Base-by-base conservation (phyloP, 208 protist species). In the Vickermania ingenoplastis region DNA sequence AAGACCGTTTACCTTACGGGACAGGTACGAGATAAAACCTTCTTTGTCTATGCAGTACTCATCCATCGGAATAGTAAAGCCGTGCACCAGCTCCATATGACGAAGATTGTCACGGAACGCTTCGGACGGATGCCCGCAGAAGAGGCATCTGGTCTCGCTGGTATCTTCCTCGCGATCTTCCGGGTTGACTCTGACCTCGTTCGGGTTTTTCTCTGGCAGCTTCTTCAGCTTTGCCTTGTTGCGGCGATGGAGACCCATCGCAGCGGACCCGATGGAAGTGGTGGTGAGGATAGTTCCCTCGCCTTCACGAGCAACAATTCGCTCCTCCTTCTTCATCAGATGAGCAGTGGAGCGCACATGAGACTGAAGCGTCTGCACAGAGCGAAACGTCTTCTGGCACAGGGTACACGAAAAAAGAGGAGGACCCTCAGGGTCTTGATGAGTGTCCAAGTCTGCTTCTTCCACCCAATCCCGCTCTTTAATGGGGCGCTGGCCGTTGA, bases 321-420 rank as follows among this genome's bases (percentile, higher is more conserved):
- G 89, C 74, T 95, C 63, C 73, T 95, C 86, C 73, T 95, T 95
- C 41, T 80, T 83, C 60, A 95, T 90, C 23, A 95, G 69, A 65
- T 95, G 89, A 0, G 89, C 86, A 22, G 83, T 95, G 22, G 89
- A 95, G 69, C 84, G 83, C 28, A 95, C 72, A 67, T 95, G 89
- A 2, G 86, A 75, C 71, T 95, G 89, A 23, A 95, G 78, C 5
- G 89, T 95, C 58, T 92, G 89, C 31, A 92, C 84, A 1, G 79
- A 92, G 55, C 73, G 86, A 56, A 95, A 95, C 1, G 77, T 82
- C 62, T 95, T 95, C 54, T 90, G 90, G 81, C 89, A 95, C 54
- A 95, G 75, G 22, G 83, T 95, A 75, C 89, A 95, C 2, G 81
- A 86, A 64, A 84, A 95, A 5, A 82, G 57, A 1, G 85, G 81